Base-by-base conservation (phyloP, 2,329 filamentous ascomycete genomes). In the Talaromyces albobiverticillius region DNA sequence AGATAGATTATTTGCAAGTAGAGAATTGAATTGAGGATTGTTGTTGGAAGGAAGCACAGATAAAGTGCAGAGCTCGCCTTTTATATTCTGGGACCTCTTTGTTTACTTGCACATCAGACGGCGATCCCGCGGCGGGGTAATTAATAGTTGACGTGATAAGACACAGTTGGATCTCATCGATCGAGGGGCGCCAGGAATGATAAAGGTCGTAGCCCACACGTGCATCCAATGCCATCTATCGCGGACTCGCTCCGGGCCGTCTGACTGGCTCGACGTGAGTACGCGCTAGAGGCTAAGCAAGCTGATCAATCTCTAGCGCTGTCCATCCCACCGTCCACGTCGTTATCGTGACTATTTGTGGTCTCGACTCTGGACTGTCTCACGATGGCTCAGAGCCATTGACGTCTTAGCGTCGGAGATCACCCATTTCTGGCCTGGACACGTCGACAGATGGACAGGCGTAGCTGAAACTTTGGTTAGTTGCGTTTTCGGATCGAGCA, bases 351-450 rank as follows among this genome's bases (percentile, higher is more conserved):
- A 36, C 14, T 14, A 14, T 16, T 36, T 36, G 13, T 6, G 16
- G 31, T 34, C 31, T 34, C 31, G 31, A 10, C 31, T 29, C 32
- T 36, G 6, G 32, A 16, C 10, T 16, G 8, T 36, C 32, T 16
- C 32, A 10, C 13, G 9, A 34, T 10, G 31, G 13, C 31, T 4
- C 31, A 34, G n/a, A 49, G 46, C 34, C 46, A 49, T 38, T 49
- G 46, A 49, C 23, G 34, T 49, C 46, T 49, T 48, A 48, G 32
- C 32, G 46, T 38, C 31, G 46, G 32, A 26, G 32, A 36, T 36
- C 32, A 36, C 13, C 13, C 32, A 36, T 14, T 16, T 48, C 25
- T 38, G 32, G 32, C 20, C 13, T 20, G 32, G 46, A 48, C 31
- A 25, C 5, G 32, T 36, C 8, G 32, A n/a, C 14, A 36, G 32